These are phyloP conservation scores for Urtica urens DNA, from an alignment of 306 rosid genomes.

Conservation along the genomic window DNA sequence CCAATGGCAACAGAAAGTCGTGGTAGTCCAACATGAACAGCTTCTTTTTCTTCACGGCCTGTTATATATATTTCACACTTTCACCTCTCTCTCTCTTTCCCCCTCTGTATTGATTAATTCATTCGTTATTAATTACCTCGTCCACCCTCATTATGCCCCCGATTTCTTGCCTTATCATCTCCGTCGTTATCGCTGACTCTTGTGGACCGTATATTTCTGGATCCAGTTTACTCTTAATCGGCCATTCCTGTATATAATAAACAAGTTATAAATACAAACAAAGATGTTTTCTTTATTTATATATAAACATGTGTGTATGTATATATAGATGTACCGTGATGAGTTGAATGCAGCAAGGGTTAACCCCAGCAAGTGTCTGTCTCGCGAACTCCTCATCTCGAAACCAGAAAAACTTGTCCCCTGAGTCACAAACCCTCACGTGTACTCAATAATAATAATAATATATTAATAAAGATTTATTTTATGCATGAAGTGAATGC, in stretches of 20 bases:
- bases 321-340: constrained; percentile 18
- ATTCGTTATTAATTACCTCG: constrained; percentile 31
- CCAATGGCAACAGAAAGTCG: constrained; percentile 55
- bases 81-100: not conserved
- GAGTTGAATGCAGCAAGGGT: constrained; percentile 24
- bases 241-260: constrained; percentile 19
- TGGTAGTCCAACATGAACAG: constrained; percentile 71
- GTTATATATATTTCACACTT: not conserved
- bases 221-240: constrained; percentile 13
- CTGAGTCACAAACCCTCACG: constrained; percentile 9
- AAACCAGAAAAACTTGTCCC: constrained; percentile 33
- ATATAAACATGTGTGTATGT: not conserved
- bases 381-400: constrained; percentile 34
- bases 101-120: not conserved
- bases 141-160: constrained; percentile 23
- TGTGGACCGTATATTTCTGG: constrained; percentile 32
- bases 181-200: constrained; percentile 40
- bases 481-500: too few species aligned
- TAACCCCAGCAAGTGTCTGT: constrained; percentile 38
- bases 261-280: too few species aligned
- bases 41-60: constrained; percentile 59
- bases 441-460: not conserved
- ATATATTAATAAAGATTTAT: not conserved
- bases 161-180: constrained; percentile 34
- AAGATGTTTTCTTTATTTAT: not conserved